Percentiles rank a stretch among this genome's conserved stretches.
phyloP scores from a whole-genome alignment of 2,329 filamentous ascomycete genomes.

The Colletotrichum brevisporum region DNA sequence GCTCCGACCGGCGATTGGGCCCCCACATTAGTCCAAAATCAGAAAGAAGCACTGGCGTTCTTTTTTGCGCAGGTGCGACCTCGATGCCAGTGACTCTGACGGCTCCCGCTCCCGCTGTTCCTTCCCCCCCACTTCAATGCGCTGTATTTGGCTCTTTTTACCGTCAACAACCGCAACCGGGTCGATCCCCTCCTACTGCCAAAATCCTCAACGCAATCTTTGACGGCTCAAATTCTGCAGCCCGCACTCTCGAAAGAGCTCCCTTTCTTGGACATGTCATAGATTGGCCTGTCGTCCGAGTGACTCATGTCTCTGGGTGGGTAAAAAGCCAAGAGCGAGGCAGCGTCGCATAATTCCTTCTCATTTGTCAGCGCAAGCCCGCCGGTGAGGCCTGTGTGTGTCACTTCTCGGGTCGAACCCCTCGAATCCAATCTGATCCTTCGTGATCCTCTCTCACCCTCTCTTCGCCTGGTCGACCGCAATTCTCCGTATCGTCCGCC shows the following conservation, averaged over 20 bases:
- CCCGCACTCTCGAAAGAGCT: background rate
- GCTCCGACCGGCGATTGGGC: slow-evolving; percentile 24
- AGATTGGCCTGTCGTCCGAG: background rate
- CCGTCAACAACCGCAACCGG: background rate
- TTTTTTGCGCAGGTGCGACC: slow-evolving; percentile 5
- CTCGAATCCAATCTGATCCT: slow-evolving; percentile 18
- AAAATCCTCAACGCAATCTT: background rate
- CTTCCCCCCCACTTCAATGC: slow-evolving; percentile 24
- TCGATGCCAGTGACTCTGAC: background rate
- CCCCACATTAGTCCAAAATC: background rate
- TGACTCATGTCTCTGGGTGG: slow-evolving; percentile 25
- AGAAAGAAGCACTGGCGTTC: slow-evolving; percentile 14
- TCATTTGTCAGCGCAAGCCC: slow-evolving; percentile 31
- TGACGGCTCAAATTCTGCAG: background rate
- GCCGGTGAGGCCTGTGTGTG: slow-evolving; percentile 10
- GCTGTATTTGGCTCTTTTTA: background rate
- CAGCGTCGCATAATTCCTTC: slow-evolving; percentile 14
- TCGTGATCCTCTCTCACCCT: slow-evolving; percentile 5
- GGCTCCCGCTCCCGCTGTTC: background rate
- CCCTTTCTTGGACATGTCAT: slow-evolving; percentile 11
- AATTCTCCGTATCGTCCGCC: too few relatives aligned
- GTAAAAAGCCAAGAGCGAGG: slow-evolving; percentile 16
- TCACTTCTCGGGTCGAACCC: slow-evolving; percentile 19
- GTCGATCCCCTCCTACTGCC: background rate
- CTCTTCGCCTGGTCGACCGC: background rate